These are phyloP conservation scores for Zalaria sp. DNA, from an alignment of 2,329 filamentous ascomycete species.

Conservation along the genomic window DNA sequence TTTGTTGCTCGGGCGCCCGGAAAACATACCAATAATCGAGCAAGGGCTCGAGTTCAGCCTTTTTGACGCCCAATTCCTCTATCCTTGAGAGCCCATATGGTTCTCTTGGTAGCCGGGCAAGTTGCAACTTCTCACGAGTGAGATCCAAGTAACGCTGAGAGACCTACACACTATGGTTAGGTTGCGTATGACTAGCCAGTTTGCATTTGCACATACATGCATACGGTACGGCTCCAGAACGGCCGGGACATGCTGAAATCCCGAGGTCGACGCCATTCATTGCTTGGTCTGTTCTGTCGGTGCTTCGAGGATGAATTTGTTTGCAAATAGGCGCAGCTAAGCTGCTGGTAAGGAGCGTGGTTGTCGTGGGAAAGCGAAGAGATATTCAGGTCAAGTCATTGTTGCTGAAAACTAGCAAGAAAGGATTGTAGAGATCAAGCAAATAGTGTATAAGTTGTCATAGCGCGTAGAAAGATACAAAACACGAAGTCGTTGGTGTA, in stretches of 20 bases:
- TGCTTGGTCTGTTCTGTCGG: too few relatives aligned
- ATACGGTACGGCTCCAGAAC: not conserved
- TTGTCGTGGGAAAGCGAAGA: too few relatives aligned
- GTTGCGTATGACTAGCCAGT: not conserved
- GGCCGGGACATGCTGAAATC: not conserved
- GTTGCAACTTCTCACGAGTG: slow-evolving; percentile 52
- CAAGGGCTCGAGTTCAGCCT: slow-evolving; percentile 47
- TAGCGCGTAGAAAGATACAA: not conserved
- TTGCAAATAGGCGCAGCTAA: too few relatives aligned
- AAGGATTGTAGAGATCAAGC: not conserved
- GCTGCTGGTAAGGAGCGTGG: too few relatives aligned
- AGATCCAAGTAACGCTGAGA: slow-evolving; percentile 54
- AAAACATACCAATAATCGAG: slow-evolving; percentile 41
- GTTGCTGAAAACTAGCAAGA: too few relatives aligned
- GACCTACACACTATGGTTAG: slow-evolving; percentile 29
- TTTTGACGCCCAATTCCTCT: slow-evolving; percentile 32
- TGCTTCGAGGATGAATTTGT: too few relatives aligned
- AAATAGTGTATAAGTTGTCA: not conserved
- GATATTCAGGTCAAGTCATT: too few relatives aligned
- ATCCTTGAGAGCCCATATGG: slow-evolving; percentile 12
- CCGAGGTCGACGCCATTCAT: too few relatives aligned
- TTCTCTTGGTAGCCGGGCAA: slow-evolving; percentile 47
- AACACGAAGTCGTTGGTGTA: not conserved
- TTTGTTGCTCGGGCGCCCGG: not conserved
- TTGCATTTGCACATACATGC: not conserved